Evolutionary conservation across 306 rosid genomes (phyloP).

Genomic region (Prunus kanzakura): DNA sequence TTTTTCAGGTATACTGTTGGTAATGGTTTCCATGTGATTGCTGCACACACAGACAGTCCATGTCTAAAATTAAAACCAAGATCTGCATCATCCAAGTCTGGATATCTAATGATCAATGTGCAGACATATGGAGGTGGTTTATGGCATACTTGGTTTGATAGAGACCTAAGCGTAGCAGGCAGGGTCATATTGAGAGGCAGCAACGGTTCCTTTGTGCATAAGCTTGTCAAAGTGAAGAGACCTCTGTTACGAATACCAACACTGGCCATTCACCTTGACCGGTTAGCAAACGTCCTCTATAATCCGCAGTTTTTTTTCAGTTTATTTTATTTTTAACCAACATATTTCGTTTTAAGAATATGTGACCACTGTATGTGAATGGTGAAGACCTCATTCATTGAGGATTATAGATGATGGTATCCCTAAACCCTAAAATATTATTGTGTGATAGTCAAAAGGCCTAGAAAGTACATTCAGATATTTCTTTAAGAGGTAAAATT

Average conservation of each 20-base stretch:
- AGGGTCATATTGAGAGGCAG: constrained; percentile 67
- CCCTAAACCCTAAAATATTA: too few relatives aligned
- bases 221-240: constrained; percentile 83
- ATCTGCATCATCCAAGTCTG: constrained; percentile 68
- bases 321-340: background rate
- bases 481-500: too few relatives aligned
- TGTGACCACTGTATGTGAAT: background rate
- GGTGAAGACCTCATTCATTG: background rate
- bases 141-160: constrained; percentile 98
- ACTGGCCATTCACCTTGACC: constrained; percentile 96
- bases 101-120: constrained; percentile 74
- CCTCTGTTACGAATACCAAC: constrained; percentile 90
- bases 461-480: too few relatives aligned
- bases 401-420: background rate
- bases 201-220: constrained; percentile 52
- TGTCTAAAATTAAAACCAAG: constrained; percentile 89
- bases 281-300: constrained; percentile 42
- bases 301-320: background rate
- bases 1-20: constrained; percentile 67
- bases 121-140: constrained; percentile 93
- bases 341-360: background rate
- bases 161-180: constrained; percentile 95
- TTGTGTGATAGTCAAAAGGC: too few relatives aligned
- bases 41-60: constrained; percentile 96
- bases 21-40: constrained; percentile 80